Evolutionary conservation across 257 asterid species (phyloP), one percentile per base, ranked within the genome.

Genomic region (Catharanthus roseus): DNA sequence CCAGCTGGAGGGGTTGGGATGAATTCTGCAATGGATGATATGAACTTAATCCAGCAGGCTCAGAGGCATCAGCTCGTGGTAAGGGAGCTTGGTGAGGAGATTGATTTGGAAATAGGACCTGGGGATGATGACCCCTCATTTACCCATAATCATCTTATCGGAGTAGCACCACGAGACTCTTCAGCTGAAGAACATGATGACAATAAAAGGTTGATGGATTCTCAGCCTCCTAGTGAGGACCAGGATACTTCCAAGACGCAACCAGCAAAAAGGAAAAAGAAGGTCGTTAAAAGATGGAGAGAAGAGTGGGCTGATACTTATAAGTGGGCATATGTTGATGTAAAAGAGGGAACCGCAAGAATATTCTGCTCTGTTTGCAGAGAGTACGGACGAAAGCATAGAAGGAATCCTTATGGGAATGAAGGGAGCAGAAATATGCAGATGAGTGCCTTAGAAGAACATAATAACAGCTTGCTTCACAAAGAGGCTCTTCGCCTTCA

Each of bases 261-360:
- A 72, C 83, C 90, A 9, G 91, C 84, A 55, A 95, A 95, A 81
- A 86, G 95, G 84, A 95, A 95, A 84, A 95, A 95, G 83, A 95
- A 95, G 84, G 99, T 95, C 16, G 95, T 95, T 51, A 95, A 95
- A 82, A 83, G 99, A 81, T 95, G 99, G 99, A 87, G 99, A 79
- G 99, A 95, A 81, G 99, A 95, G 80, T 95, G 99, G 99, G 99
- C 99, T 58, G 99, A 95, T 80, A 95, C 99, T 3, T 95, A 95
- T 82, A 95, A 95, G 80, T 95, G 99, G 99, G 99, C 99, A 31
- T 95, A 89, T 69, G 97, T 91, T 78, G 96, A 95, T 80, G 81
- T 91, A 67, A 91, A 87, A 80, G 99, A 95, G 72, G 97, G 95
- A 68, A 86, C 96, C 15, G 95, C 99, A 12, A 89, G 99, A 79